Base-by-base conservation (phyloP, 176 grass and related monocot species). In the Typha latifolia region DNA sequence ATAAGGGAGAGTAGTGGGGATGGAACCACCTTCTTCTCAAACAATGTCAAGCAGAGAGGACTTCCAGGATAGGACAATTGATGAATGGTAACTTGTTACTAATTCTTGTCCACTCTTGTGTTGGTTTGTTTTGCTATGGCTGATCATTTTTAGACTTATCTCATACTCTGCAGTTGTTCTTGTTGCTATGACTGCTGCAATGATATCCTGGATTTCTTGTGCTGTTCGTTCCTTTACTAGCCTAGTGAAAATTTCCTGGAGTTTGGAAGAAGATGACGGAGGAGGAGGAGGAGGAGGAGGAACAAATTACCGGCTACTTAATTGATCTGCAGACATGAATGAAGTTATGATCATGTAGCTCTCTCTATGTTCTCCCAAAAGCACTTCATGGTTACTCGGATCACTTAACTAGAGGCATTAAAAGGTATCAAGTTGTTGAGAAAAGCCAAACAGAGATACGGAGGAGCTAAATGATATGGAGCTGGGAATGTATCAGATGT, bases 11-110 rank as follows among this genome's bases (percentile, higher is more conserved):
- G n/a, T 2, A 59, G 15, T 19, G 53, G 20, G 16, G 21, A 70
- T 70, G 68, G 68, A 70, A 12, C 68, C 68, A 18, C 68, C 68
- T 18, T 57, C 68, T 59, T 70, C 68, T 32, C 68, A 70, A 23
- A 49, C 27, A 13, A 70, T 70, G 68, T 70, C 68, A 4, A 70
- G 50, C 50, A 19, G 26, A 19, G 68, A 70, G 21, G 68, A 70
- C 19, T 0, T 27, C 3, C 23, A 56, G 12, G 68, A 70, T 43
- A 70, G 29, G 32, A 34, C 51, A 13, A 43, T 59, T 29, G 34
- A 70, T 70, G 68, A 55, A 20, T 70, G 68, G 68, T 26, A 70
- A 59, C 49, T 59, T 4, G 32, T 43, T 32, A 4, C 15, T n/a
- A 2, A 13, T 14, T 56, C 13, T 9, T 68, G 2, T 20, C 3